These are phyloP conservation scores for Mayamaea pseudoterrestris DNA, from an alignment of 108 stramenopile genomes.

Conservation along the genomic window DNA sequence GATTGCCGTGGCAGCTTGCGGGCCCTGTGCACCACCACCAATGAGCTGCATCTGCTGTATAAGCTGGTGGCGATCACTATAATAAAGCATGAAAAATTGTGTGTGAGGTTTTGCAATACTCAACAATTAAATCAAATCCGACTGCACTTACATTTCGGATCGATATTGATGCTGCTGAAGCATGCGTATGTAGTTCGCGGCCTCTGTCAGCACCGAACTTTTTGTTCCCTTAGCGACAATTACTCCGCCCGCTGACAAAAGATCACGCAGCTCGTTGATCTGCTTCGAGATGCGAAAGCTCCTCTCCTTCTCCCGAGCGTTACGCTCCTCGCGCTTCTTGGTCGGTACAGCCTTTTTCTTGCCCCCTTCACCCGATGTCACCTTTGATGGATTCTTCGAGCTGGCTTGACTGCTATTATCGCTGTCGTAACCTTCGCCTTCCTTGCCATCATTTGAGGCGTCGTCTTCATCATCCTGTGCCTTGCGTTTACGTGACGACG, in stretches of 20 bases:
- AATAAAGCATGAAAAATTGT: neutral
- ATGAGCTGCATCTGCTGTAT: slow-evolving; percentile 77
- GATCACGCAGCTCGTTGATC: slow-evolving; percentile 62
- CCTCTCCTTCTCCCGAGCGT: slow-evolving; percentile 80
- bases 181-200: slow-evolving; percentile 80
- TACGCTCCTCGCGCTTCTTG: slow-evolving; percentile 68
- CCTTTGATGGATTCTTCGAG: neutral
- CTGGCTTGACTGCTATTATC: neutral
- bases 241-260: slow-evolving; percentile 73
- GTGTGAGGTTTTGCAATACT: neutral
- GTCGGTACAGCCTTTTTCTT: slow-evolving; percentile 8
- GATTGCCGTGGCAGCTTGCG: slow-evolving; percentile 47
- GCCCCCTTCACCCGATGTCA: neutral
- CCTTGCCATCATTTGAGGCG: slow-evolving; percentile 21
- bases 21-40: slow-evolving; percentile 64
- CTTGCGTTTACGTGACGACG: slow-evolving; percentile 13
- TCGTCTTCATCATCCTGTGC: slow-evolving; percentile 9
- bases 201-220: slow-evolving; percentile 75
- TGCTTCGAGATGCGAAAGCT: slow-evolving; percentile 77
- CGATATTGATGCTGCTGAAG: slow-evolving; percentile 76
- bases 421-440: slow-evolving; percentile 3
- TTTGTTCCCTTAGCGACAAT: slow-evolving; percentile 87
- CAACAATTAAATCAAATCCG: neutral
- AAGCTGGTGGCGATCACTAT: slow-evolving; percentile 45
- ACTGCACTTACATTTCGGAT: slow-evolving; percentile 57